Conservation (phyloP, 257 asterid species). For the Cordia subcordata region DNA sequence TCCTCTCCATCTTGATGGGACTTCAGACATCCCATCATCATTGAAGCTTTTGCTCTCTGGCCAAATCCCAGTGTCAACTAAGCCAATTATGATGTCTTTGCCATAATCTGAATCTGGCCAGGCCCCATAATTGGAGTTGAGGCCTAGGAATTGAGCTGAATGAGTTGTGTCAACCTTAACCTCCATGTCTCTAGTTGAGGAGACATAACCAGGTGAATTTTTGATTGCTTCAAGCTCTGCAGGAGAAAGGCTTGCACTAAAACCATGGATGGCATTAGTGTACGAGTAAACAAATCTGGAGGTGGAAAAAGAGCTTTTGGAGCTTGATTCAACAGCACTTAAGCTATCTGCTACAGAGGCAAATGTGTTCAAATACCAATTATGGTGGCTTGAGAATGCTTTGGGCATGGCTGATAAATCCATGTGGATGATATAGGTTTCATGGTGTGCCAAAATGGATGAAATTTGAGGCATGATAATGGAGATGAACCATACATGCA, state of each 20-base stretch:
- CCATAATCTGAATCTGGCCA: constrained; percentile 12
- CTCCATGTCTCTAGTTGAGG: constrained; percentile 35
- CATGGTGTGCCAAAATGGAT: constrained; percentile 28
- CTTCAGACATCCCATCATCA: constrained; percentile 3
- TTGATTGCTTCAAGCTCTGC: constrained; percentile 37
- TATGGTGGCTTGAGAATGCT: constrained; percentile 52
- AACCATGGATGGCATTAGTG: constrained; percentile 53
- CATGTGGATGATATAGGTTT: constrained; percentile 67
- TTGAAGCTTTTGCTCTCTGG: constrained; percentile 21
- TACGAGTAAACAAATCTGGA: constrained; percentile 55
- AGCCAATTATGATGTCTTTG: constrained; percentile 15
- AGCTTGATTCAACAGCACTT: neutral
- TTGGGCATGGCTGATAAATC: constrained; percentile 66
- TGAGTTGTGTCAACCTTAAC: constrained; percentile 5
- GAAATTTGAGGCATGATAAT: constrained; percentile 18
- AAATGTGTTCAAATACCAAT: constrained; percentile 53
- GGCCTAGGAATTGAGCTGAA: constrained; percentile 14
- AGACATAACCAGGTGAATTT: constrained; percentile 40
- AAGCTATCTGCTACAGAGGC: constrained; percentile 25
- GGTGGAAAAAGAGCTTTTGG: constrained; percentile 11
- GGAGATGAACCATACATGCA: constrained; percentile 21
- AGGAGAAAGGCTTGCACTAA: constrained; percentile 55
- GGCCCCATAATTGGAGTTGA: constrained; percentile 11
- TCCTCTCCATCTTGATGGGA: constrained; percentile 20
- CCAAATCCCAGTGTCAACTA: constrained; percentile 22